Base-by-base conservation (phyloP, 441 rosid species). In the Gossypium lobatum region DNA sequence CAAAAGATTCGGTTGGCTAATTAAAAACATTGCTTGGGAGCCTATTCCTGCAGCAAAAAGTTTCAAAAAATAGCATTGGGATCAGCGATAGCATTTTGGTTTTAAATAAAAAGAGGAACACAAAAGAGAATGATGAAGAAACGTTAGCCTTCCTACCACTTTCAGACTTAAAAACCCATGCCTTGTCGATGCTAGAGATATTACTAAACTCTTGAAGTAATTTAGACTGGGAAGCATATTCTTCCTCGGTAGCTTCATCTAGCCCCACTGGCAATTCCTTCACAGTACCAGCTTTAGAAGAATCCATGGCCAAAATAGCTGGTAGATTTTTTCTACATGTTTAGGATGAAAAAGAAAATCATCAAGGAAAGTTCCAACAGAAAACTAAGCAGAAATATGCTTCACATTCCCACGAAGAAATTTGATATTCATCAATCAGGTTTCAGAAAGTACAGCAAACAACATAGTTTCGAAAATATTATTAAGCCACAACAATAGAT, bases 1-100 rank as follows among this genome's bases (percentile, higher is more conserved):
- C 83, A 89, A 75, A 71, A 91, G 86, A 75, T 91, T 90, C 4
- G 95, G 81, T 86, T 91, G 99, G 80, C 97, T 89, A 68, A 91
- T 70, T 0, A 83, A 86, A 80, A 95, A 87, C 88, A 95, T 86
- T 64, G 91, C 95, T 81, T 79, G 85, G 60, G 93, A 73, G 21
- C 84, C 93, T 34, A 62, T 42, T 76, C 86, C 89, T 91, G 81
- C 76, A 77, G 58, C 64, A 78, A 73, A 31, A 23, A 54, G 46
- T 74, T 69, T 53, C 20, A 46, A 28, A 5, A 75, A 42, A 21
- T 31, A 52, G 59, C 61, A 62, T 28, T 6, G 1, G 54, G 60
- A 25, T 78, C 71, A 75, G 64, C 1, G 10, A 16, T 4, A 21
- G 48, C 14, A 13, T 1, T 65, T 20, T 26, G 8, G 16, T 53